Conservation (phyloP, 306 rosid species). For the Quercus wislizeni region DNA sequence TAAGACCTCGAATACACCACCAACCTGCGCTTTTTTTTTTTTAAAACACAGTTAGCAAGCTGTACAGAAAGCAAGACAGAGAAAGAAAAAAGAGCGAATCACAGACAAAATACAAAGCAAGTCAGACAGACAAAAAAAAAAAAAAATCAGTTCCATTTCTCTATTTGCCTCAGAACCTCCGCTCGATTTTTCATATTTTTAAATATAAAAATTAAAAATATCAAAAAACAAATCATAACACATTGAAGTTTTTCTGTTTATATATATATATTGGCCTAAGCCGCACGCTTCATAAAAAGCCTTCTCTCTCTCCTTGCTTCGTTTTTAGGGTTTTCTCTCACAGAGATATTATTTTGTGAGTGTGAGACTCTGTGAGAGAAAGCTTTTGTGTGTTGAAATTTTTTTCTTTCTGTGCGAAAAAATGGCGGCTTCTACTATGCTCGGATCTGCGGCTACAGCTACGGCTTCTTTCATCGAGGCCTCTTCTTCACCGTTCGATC, state of each 20-base stretch:
- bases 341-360: too few relatives aligned
- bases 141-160: background rate
- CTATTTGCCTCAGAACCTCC: constrained; percentile 16
- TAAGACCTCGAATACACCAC: background rate
- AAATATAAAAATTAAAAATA: background rate
- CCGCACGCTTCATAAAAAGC: constrained; percentile 3
- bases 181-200: background rate
- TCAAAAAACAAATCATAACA: background rate
- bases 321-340: background rate
- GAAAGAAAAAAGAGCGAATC: background rate
- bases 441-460: constrained; percentile 50
- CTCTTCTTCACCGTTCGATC: constrained; percentile 31
- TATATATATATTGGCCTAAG: background rate
- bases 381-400: background rate
- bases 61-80: background rate
- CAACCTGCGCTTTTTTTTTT: background rate
- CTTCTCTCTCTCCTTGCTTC: background rate
- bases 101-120: too few relatives aligned
- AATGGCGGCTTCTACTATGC: constrained; percentile 72
- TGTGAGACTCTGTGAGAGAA: background rate
- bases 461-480: constrained; percentile 41
- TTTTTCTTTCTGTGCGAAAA: background rate
- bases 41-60: background rate
- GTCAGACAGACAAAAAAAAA: background rate
- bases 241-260: background rate